Percentiles rank a stretch among this genome's conserved stretches.
Conservation (phyloP, 345 rosid species). For the Salix exigua region DNA sequence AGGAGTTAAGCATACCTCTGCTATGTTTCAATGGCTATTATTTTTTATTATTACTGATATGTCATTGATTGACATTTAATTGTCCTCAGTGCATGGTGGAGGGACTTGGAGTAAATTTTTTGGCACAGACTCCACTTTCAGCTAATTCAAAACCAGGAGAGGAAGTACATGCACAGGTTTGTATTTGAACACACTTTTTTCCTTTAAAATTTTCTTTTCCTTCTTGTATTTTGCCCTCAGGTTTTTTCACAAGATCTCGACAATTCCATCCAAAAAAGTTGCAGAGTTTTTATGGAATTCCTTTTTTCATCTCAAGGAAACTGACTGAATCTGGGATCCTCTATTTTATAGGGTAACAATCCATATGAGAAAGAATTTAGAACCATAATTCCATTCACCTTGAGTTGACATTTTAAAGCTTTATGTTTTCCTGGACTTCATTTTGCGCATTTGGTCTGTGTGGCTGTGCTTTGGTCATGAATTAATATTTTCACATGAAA, state of each 20-base stretch:
- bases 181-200: conserved; percentile 6
- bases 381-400: not conserved
- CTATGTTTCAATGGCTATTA: not conserved
- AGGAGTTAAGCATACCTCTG: not conserved
- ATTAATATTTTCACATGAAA: not conserved
- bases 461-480: not conserved
- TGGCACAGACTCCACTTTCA: conserved; percentile 48
- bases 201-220: not conserved
- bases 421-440: not conserved
- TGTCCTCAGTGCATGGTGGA: conserved; percentile 69
- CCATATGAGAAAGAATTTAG: conserved; percentile 2
- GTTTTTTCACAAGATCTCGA: not conserved
- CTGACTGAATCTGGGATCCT: not conserved
- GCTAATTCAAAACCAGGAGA: conserved; percentile 58
- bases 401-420: not conserved
- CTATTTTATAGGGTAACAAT: not conserved
- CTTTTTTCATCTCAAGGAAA: not conserved
- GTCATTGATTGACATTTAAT: conserved; percentile 6
- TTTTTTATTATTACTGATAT: conserved; percentile 10
- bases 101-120: conserved; percentile 67
- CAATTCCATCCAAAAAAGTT: not conserved
- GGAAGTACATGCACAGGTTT: conserved; percentile 84
- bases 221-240: not conserved
- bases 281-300: not conserved
- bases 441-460: not conserved